Evolutionary conservation across 345 rosid species (phyloP), one percentile per base, ranked within the genome.

Genomic region (Isatis tinctoria): DNA sequence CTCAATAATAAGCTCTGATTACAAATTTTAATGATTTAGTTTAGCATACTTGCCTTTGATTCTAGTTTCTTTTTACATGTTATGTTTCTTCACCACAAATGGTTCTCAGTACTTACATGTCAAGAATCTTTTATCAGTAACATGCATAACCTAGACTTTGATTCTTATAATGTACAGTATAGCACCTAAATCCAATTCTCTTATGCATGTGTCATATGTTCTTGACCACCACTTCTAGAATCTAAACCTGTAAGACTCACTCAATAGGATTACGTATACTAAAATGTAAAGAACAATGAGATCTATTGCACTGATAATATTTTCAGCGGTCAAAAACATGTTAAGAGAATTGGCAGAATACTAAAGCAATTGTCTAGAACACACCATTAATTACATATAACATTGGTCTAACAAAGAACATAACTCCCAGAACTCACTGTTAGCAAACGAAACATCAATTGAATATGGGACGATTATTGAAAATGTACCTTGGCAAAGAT

Each of bases 401-500:
- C 16, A 18, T 56, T 69, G 22, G 56, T 13, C 43, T 57, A 69
- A 41, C 24, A 44, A 3, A 69, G 14, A 36, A 60, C 2, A 28
- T 72, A 8, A 49, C 11, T 28, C 6, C 40, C 12, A 51, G 43
- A 61, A 49, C 16, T 37, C 22, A 6, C 10, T 60, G 35, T 44
- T 11, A 22, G 60, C 60, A 70, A 51, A 24, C 33, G 54, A 28
- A 58, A 58, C 13, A 51, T 26, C 24, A 45, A 37, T 72, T 4
- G 30, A 28, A 58, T 10, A 22, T 10, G 7, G 41, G 26, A 45
- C 22, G 72, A 35, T 26, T 57, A 2, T 0, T n/a, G 64, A 84
- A 84, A 85, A 84, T 82, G 92, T 86, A 94, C 97, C 97, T 91
- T 87, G 43, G 98, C 93, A 74, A 65, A 71, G 82, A 94, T 77